Percentiles rank a stretch among this genome's conserved stretches.
Evolutionary conservation across 2,329 filamentous ascomycete genomes (phyloP).

Genomic region (Colletotrichum tabaci): DNA sequence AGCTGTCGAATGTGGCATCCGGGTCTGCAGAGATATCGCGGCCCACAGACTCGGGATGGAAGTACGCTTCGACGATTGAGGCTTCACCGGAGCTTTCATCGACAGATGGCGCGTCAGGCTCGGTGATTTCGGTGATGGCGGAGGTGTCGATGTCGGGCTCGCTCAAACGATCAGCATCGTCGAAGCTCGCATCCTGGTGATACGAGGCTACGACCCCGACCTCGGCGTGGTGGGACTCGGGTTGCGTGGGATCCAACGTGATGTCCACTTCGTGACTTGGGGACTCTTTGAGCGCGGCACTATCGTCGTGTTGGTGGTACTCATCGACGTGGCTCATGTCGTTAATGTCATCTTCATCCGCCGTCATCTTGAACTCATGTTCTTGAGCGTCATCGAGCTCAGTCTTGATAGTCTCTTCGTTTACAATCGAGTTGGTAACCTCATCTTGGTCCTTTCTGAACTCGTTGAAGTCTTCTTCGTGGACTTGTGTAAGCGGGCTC

Average conservation of each 20-base stretch:
- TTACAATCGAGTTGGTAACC: not conserved
- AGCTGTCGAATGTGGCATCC: conserved; percentile 17
- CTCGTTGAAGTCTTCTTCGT: not conserved
- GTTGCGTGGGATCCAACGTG: not conserved
- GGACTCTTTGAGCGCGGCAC: not conserved
- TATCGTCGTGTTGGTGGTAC: not conserved
- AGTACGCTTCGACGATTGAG: not conserved
- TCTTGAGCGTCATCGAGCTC: not conserved
- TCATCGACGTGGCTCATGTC: not conserved
- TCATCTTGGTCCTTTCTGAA: not conserved
- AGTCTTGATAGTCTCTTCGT: not conserved
- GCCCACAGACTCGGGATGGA: conserved; percentile 3
- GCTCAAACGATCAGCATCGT: not conserved
- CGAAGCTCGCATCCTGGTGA: conserved; percentile 1
- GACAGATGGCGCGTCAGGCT: conserved; percentile 6
- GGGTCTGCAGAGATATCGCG: conserved; percentile 20
- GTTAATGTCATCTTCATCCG: not conserved
- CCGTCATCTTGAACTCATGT: not conserved
- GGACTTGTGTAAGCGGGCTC: not conserved
- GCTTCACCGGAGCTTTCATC: conserved; percentile 4
- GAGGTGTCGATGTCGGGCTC: conserved; percentile 15
- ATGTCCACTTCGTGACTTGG: not conserved
- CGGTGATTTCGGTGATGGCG: conserved; percentile 27
- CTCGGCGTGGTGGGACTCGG: not conserved
- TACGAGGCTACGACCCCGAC: not conserved